Conservation (phyloP, 441 rosid species). For the Lepidium campestre region DNA sequence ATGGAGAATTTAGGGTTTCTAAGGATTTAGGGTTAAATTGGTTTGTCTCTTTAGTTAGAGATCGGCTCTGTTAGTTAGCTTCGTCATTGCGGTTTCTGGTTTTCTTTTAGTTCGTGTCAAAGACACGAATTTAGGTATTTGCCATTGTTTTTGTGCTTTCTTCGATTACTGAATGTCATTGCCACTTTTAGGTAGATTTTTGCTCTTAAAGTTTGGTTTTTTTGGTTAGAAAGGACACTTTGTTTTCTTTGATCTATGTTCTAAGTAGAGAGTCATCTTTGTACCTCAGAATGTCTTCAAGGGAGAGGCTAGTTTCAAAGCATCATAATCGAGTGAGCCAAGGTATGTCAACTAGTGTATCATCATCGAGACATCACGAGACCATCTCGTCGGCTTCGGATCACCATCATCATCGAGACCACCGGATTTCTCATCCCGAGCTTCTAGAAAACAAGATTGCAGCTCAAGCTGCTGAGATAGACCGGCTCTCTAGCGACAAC, state of each 20-base stretch:
- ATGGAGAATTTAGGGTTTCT: background rate
- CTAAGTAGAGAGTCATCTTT: background rate
- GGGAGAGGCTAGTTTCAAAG: constrained; percentile 16
- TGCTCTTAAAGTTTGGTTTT: background rate
- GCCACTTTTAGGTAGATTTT: background rate
- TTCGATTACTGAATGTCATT: background rate
- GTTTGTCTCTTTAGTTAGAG: background rate
- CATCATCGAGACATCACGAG: constrained; percentile 24
- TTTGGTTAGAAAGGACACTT: background rate
- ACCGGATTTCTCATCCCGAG: constrained; percentile 32
- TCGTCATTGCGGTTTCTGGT: background rate
- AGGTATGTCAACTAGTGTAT: constrained; percentile 12
- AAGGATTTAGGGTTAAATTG: background rate
- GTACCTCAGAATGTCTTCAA: constrained; percentile 23
- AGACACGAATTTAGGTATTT: background rate
- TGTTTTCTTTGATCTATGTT: background rate
- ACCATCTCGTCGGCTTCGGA: background rate
- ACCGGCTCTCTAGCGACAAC: constrained; percentile 56
- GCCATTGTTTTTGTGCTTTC: background rate
- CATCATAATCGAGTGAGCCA: constrained; percentile 14
- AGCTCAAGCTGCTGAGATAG: constrained; percentile 72
- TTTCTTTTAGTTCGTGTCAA: constrained; percentile 1
- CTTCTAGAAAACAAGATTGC: constrained; percentile 60
- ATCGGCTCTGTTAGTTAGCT: background rate
- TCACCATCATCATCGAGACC: constrained; percentile 11